phyloP scores from a whole-genome alignment of 2,329 filamentous ascomycete species.

The Epichloe aotearoae region DNA sequence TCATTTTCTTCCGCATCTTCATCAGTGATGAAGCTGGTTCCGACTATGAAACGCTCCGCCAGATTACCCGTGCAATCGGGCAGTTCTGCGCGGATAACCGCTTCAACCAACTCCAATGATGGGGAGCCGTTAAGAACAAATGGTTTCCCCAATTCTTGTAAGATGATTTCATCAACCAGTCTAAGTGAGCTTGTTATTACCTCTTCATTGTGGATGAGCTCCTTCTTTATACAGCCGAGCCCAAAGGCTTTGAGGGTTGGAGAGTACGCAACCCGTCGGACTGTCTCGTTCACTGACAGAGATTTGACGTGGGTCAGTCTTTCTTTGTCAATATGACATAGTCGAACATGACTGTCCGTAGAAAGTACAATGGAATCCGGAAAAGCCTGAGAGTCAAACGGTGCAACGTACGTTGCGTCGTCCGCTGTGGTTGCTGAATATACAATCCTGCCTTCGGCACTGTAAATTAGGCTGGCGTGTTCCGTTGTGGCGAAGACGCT shows the following conservation, averaged over 20 bases:
- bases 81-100: slow-evolving; percentile 65
- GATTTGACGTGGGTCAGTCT: slow-evolving; percentile 80
- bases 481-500: slow-evolving; percentile 92
- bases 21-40: slow-evolving; percentile 65
- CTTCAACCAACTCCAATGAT: slow-evolving; percentile 64
- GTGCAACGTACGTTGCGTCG: slow-evolving; percentile 66
- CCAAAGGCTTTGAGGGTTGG: slow-evolving; percentile 68
- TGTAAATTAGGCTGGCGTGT: slow-evolving; percentile 87
- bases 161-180: slow-evolving; percentile 81
- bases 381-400: slow-evolving; percentile 71
- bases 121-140: slow-evolving; percentile 42
- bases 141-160: slow-evolving; percentile 60
- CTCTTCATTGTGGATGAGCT: slow-evolving; percentile 59
- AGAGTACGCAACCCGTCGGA: slow-evolving; percentile 79
- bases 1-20: slow-evolving; percentile 36
- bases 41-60: slow-evolving; percentile 77
- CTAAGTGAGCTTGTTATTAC: slow-evolving; percentile 68
- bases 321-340: slow-evolving; percentile 71
- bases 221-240: slow-evolving; percentile 70
- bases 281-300: slow-evolving; percentile 65
- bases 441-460: slow-evolving; percentile 71
- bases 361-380: slow-evolving; percentile 72
- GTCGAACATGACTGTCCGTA: slow-evolving; percentile 60
- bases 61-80: slow-evolving; percentile 39
- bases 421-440: slow-evolving; percentile 92